phyloP scores from a whole-genome alignment of 1,284 basidiomycete genomes.

The Bjerkandera adusta region DNA sequence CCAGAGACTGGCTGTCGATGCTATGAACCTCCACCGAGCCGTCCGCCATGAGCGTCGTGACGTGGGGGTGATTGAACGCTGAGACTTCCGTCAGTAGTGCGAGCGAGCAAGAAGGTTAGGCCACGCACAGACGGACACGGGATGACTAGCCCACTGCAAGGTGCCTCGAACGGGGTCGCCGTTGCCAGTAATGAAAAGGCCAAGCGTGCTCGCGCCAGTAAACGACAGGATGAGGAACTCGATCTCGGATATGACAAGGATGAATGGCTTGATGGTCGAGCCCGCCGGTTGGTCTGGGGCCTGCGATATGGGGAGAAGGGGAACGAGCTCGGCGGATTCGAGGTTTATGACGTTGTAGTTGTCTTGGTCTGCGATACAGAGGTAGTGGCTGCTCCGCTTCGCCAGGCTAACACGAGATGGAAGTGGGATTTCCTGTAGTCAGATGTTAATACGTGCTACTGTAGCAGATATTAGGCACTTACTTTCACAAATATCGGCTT shows the following conservation, averaged over 20 bases:
- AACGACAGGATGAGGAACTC: constrained; percentile 82
- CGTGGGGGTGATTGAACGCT: constrained; percentile 83
- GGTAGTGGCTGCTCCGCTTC: constrained; percentile 58
- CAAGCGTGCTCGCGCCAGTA: constrained; percentile 76
- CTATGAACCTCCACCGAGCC: constrained; percentile 80
- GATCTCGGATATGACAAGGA: constrained; percentile 69
- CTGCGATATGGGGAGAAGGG: constrained; percentile 78
- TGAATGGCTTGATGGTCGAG: constrained; percentile 60
- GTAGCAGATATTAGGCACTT: constrained; percentile 4
- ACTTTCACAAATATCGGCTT: constrained; percentile 64
- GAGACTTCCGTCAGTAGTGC: constrained; percentile 11
- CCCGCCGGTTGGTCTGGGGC: constrained; percentile 23
- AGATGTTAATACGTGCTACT: neutral
- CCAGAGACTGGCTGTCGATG: constrained; percentile 70
- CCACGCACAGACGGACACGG: constrained; percentile 73
- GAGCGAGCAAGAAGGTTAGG: constrained; percentile 1
- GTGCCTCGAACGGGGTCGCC: constrained; percentile 90
- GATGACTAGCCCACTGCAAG: constrained; percentile 80
- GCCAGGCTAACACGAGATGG: constrained; percentile 61
- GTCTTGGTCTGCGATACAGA: constrained; percentile 75
- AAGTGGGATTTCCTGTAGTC: constrained; percentile 74
- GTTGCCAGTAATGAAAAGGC: constrained; percentile 79
- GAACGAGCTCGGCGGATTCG: constrained; percentile 60
- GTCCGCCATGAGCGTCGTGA: constrained; percentile 77
- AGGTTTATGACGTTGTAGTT: constrained; percentile 81